phyloP scores from a whole-genome alignment of 1,284 basidiomycete species.

The Cerioporus squamosus region DNA sequence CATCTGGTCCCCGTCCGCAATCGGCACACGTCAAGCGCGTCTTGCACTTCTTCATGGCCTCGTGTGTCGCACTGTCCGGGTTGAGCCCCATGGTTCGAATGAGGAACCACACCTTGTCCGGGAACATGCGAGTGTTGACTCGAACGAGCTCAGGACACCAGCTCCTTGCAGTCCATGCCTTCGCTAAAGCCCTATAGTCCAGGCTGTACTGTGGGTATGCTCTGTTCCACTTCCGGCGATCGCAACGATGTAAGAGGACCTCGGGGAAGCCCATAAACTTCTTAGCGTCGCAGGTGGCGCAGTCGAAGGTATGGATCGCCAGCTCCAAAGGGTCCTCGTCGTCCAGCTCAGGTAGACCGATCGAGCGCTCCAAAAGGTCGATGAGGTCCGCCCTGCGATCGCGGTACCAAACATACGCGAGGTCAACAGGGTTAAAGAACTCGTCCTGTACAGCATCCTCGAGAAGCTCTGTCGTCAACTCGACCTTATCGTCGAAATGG shows the following conservation, averaged over 20 bases:
- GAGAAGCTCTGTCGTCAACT: background rate
- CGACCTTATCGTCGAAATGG: background rate
- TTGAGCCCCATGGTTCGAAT: background rate
- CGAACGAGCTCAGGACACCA: constrained; percentile 1
- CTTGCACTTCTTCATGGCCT: background rate
- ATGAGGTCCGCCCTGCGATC: background rate
- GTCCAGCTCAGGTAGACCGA: background rate
- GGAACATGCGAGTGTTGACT: background rate
- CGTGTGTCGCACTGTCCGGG: background rate
- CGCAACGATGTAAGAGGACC: constrained; percentile 3
- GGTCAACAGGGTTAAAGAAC: background rate
- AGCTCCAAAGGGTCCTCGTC: background rate
- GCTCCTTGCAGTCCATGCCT: background rate
- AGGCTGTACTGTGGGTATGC: background rate
- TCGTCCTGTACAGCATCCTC: too few relatives aligned
- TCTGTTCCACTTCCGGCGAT: too few relatives aligned
- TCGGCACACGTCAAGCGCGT: constrained; percentile 4
- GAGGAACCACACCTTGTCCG: background rate
- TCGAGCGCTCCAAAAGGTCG: background rate
- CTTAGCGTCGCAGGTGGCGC: background rate
- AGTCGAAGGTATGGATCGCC: constrained; percentile 7
- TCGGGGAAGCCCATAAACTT: constrained; percentile 10
- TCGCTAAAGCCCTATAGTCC: background rate
- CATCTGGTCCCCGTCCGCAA: background rate
- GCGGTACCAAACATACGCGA: background rate